A percentile compares a stretch with the other conserved stretches of the same genome.
Conservation (phyloP, 140 eudicot genomes). For the Oenanthe javanica region DNA sequence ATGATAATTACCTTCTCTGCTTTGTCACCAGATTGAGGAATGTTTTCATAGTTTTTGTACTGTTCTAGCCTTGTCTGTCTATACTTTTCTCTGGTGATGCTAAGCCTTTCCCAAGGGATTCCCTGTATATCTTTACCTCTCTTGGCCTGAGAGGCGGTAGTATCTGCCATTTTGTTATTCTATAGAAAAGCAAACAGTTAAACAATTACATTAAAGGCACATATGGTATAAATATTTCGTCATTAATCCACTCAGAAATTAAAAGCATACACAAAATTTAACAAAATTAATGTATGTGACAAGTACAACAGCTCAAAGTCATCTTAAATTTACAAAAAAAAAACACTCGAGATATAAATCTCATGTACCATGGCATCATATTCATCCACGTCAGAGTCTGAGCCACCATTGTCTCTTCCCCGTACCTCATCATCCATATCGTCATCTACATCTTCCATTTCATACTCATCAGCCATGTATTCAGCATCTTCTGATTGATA, state of each 20-base stretch:
- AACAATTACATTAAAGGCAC: neutral
- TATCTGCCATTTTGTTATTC: constrained; percentile 49
- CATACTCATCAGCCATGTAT: constrained; percentile 63
- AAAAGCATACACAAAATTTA: neutral
- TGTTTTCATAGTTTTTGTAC: constrained; percentile 76
- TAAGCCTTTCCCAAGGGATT: constrained; percentile 84
- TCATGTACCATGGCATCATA: constrained; percentile 47
- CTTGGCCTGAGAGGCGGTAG: constrained; percentile 82
- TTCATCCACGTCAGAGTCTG: constrained; percentile 83
- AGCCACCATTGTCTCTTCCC: constrained; percentile 42
- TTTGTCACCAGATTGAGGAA: constrained; percentile 70
- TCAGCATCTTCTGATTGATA: constrained; percentile 53
- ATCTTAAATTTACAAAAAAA: neutral
- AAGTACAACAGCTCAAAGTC: neutral
- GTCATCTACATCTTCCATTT: constrained; percentile 53
- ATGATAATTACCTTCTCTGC: constrained; percentile 45
- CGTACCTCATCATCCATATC: constrained; percentile 56
- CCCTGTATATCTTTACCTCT: constrained; percentile 91
- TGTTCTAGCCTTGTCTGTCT: constrained; percentile 80
- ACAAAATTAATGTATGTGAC: neutral
- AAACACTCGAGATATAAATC: neutral
- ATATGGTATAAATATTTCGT: neutral
- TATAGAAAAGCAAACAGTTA: constrained; percentile 14
- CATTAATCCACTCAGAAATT: neutral
- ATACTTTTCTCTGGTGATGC: constrained; percentile 69